Conservation (phyloP, 225 moss, liverwort and hornwort genomes). For the Climacium dendroides region DNA sequence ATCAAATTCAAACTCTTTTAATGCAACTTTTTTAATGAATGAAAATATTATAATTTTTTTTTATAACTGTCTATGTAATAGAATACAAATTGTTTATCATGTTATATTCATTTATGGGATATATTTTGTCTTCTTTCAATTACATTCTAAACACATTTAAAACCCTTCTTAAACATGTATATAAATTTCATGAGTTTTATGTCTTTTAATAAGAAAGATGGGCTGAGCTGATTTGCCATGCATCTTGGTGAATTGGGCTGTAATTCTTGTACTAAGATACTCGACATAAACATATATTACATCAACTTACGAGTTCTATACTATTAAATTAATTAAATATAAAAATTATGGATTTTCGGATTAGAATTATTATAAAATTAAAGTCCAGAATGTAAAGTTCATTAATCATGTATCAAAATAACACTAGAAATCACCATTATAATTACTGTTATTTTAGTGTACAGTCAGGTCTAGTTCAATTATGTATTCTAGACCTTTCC, state of each 20-base stretch:
- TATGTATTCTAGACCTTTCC: too few relatives aligned
- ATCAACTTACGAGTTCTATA: too few relatives aligned
- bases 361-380: neutral
- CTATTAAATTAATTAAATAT: too few relatives aligned
- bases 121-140: neutral
- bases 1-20: neutral
- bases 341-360: neutral
- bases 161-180: neutral
- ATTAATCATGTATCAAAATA: neutral
- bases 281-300: too few relatives aligned
- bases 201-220: neutral
- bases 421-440: neutral
- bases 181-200: neutral
- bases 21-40: neutral
- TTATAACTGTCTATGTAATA: neutral
- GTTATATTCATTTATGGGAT: neutral
- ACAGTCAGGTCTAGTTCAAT: too few relatives aligned
- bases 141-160: neutral
- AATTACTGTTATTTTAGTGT: neutral
- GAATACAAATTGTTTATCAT: neutral
- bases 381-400: neutral
- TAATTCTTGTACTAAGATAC: too few relatives aligned
- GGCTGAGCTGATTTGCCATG: too few relatives aligned
- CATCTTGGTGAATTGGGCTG: too few relatives aligned
- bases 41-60: neutral